Base-by-base conservation (phyloP, 495 filamentous ascomycete species). In the Aspergillus sclerotiicarbonarius region DNA sequence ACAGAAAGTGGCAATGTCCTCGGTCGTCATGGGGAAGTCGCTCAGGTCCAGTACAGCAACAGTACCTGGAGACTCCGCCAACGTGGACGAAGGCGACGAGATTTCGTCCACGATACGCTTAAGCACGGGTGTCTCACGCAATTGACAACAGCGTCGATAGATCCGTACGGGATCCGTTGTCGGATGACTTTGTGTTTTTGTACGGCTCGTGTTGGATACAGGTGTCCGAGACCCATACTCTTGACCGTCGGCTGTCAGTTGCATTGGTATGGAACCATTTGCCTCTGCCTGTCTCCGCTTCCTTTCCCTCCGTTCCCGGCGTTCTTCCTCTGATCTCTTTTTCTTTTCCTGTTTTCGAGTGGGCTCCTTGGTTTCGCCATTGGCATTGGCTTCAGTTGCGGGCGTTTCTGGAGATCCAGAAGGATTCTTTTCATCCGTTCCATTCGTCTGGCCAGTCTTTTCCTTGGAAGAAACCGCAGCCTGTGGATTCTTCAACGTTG, bases 101-200 rank as follows among this genome's bases (percentile, higher is more conserved):
- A 98, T 88, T 66, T 96, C 90, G 57, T 92, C 90, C 15, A 87
- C 90, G 35, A 98, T 88, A 62, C 87, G 89, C 65, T 92, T 92
- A 20, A 98, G 76, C 37, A 96, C 90, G 1, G 89, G 89, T 0
- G 91, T 92, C 73, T 98, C 94, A 59, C 94, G 80, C 21, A 98
- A 76, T 65, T 97, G 92, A 65, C 94, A 98, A 68, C 94, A 98
- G 54, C 94, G 84, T 50, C 92, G 84, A 71, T 98, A 98, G 69
- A 98, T 96, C 55, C 92, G 83, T 8, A 92, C 81, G 6, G 94
- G 93, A 67, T 96, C 93, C 16, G 89, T 96, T 4, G 92, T 97
- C 0, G 93, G 91, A 31, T 80, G 82, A 51, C 83, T 80, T 61
- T 88, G 85, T 13, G 82, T 77, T 57, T 78, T 85, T 16, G 84